Percentiles rank a stretch among this genome's conserved stretches.
Evolutionary conservation across 225 moss, liverwort and hornwort species (phyloP).

Genomic region (Physcomitrellopsis africana): DNA sequence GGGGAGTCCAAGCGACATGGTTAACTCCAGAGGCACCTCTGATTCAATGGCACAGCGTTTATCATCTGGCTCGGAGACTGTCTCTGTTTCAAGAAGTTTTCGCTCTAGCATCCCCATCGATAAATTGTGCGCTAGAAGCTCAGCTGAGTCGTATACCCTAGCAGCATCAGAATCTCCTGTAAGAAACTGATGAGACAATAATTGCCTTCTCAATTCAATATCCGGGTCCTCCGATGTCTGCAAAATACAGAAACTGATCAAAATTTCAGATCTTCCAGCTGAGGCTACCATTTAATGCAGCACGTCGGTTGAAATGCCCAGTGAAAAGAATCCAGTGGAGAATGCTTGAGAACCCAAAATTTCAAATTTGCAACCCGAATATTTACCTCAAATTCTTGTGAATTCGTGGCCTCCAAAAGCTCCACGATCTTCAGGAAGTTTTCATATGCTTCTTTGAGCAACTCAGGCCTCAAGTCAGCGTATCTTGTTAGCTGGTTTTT

Average conservation of each 20-base stretch:
- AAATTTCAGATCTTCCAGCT: constrained; percentile 38
- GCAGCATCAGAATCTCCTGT: constrained; percentile 35
- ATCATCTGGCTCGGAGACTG: constrained; percentile 7
- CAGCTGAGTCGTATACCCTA: constrained; percentile 46
- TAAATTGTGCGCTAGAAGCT: constrained; percentile 58
- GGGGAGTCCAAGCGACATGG: constrained; percentile 48
- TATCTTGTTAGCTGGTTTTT: not conserved
- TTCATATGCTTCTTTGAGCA: constrained; percentile 43
- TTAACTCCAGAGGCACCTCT: constrained; percentile 44
- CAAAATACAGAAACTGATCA: constrained; percentile 47
- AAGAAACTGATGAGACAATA: constrained; percentile 31
- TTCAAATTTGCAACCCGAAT: not conserved
- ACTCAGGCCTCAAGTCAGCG: constrained; percentile 27
- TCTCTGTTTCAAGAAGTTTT: constrained; percentile 41
- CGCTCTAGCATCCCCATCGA: constrained; percentile 55
- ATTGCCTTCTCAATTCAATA: constrained; percentile 23
- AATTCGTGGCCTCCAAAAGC: constrained; percentile 43
- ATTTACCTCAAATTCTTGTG: constrained; percentile 38
- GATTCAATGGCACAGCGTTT: not conserved
- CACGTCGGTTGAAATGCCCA: too few relatives aligned
- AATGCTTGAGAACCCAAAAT: too few relatives aligned
- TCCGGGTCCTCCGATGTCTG: constrained; percentile 35
- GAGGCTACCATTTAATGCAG: too few relatives aligned
- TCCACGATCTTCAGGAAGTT: constrained; percentile 53
- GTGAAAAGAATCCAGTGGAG: too few relatives aligned